Evolutionary conservation across 2,329 filamentous ascomycete species (phyloP).

Genomic region (Trichophyton simii): DNA sequence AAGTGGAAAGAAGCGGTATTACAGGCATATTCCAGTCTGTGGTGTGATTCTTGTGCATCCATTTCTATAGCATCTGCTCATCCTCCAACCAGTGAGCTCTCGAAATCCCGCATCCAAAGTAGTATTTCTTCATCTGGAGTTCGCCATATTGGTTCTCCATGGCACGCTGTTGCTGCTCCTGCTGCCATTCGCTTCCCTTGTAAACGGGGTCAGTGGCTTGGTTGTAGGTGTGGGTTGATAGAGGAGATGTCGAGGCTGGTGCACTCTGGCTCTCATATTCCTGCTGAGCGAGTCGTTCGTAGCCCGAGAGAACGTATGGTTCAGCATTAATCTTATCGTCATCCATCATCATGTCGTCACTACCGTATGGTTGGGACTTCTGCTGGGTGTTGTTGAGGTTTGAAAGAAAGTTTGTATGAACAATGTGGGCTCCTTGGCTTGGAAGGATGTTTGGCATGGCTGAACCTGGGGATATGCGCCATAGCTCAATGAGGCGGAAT

Average conservation of each 20-base stretch:
- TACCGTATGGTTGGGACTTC: not conserved
- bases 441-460: slow-evolving; percentile 19
- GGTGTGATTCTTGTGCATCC: not conserved
- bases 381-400: not conserved
- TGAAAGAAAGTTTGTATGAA: not conserved
- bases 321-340: slow-evolving; percentile 41
- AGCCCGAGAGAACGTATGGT: slow-evolving; percentile 76
- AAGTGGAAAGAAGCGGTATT: not conserved
- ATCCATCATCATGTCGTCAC: slow-evolving; percentile 38
- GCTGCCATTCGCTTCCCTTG: slow-evolving; percentile 28
- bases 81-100: slow-evolving; percentile 15
- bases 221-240: slow-evolving; percentile 20
- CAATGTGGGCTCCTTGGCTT: not conserved
- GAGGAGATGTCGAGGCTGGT: slow-evolving; percentile 13
- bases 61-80: slow-evolving; percentile 14
- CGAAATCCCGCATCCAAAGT: slow-evolving; percentile 15
- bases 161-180: slow-evolving; percentile 8
- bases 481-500: slow-evolving; percentile 65
- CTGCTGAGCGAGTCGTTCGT: slow-evolving; percentile 54
- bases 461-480: slow-evolving; percentile 61
- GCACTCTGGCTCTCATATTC: slow-evolving; percentile 36
- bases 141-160: slow-evolving; percentile 30
- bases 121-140: slow-evolving; percentile 24
- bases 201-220: slow-evolving; percentile 32
- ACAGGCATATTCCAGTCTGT: not conserved